phyloP scores from a whole-genome alignment of 495 filamentous ascomycete genomes.

The Jackrogersella minutella region DNA sequence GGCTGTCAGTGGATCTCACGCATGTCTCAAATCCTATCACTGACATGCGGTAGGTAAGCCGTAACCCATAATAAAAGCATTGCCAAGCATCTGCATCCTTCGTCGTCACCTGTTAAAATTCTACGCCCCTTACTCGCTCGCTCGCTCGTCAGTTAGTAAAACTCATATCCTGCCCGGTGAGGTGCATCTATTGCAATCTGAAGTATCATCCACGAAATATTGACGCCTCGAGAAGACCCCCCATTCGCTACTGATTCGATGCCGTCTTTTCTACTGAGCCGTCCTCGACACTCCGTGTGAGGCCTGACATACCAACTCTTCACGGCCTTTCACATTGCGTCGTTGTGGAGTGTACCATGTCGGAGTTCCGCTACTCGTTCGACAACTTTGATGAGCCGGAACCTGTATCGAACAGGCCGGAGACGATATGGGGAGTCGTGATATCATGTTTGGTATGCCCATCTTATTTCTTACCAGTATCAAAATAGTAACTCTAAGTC shows the following conservation, averaged over 20 bases:
- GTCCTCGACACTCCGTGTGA: conserved; percentile 11
- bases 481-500: too few relatives aligned
- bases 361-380: conserved; percentile 29
- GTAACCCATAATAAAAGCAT: conserved; percentile 27
- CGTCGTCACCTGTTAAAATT: conserved; percentile 11
- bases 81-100: conserved; percentile 25
- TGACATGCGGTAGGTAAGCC: conserved; percentile 11
- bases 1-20: conserved; percentile 16
- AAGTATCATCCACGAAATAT: neutral
- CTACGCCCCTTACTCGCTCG: neutral
- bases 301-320: neutral
- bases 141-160: neutral
- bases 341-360: conserved; percentile 19
- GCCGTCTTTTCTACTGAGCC: conserved; percentile 1
- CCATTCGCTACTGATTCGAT: conserved; percentile 9
- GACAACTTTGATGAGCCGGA: conserved; percentile 41
- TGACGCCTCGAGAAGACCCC: neutral
- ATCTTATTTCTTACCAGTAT: neutral
- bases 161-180: neutral
- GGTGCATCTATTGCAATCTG: neutral
- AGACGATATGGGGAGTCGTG: conserved; percentile 37
- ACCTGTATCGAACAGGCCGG: conserved; percentile 35
- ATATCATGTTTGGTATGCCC: conserved; percentile 43
- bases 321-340: neutral
- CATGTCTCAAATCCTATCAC: conserved; percentile 32